A percentile compares a stretch with the other conserved stretches of the same genome.
phyloP scores from a whole-genome alignment of 371 early-diverging fungal genomes.

The Mortierella sp. region DNA sequence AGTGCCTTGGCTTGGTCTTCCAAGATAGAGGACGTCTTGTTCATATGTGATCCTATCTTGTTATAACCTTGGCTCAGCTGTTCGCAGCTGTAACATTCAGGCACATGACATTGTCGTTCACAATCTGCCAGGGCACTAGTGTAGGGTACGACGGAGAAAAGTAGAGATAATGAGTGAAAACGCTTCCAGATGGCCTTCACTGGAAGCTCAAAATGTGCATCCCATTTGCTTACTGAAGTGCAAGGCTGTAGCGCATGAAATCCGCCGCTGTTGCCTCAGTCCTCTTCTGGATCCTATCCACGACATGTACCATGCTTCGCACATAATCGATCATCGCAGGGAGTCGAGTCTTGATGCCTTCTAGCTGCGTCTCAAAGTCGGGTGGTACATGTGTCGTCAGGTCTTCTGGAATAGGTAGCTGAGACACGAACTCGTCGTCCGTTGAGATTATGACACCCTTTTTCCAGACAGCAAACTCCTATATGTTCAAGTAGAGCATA shows the following conservation, averaged over 20 bases:
- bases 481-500: neutral
- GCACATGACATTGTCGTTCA: slow-evolving; percentile 69
- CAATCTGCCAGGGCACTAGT: slow-evolving; percentile 68
- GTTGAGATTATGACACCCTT: slow-evolving; percentile 55
- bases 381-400: slow-evolving; percentile 29
- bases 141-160: neutral
- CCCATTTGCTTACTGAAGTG: slow-evolving; percentile 56
- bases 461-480: slow-evolving; percentile 56
- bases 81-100: slow-evolving; percentile 70
- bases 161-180: slow-evolving; percentile 11
- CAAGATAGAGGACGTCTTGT: slow-evolving; percentile 60
- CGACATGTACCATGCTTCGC: slow-evolving; percentile 68
- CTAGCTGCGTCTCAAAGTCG: slow-evolving; percentile 62
- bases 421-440: slow-evolving; percentile 57
- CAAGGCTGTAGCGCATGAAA: slow-evolving; percentile 65
- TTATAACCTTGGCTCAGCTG: slow-evolving; percentile 68
- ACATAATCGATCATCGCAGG: slow-evolving; percentile 68
- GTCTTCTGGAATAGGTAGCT: slow-evolving; percentile 22
- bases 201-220: slow-evolving; percentile 1
- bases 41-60: slow-evolving; percentile 69
- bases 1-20: slow-evolving; percentile 65
- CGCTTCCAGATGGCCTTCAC: neutral
- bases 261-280: slow-evolving; percentile 73
- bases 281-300: slow-evolving; percentile 74
- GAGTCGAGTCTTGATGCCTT: slow-evolving; percentile 61